Evolutionary conservation across 257 asterid genomes (phyloP).

Genomic region (Capsicum chinense): DNA sequence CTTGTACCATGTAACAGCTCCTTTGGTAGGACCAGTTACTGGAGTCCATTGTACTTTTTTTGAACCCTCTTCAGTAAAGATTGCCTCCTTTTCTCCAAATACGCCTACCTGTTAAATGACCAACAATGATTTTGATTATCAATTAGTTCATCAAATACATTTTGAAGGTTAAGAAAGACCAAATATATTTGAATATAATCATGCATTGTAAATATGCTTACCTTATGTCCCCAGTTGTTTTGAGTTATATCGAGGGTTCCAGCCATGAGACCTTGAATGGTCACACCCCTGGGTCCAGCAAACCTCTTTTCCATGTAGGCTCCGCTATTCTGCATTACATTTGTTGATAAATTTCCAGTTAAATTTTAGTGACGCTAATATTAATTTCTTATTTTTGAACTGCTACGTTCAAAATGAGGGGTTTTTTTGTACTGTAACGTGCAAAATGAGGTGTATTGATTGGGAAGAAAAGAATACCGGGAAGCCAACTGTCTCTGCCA

Average conservation of each 20-base stretch:
- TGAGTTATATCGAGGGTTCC: constrained; percentile 71
- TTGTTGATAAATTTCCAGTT: too few species aligned
- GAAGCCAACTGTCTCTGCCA: constrained; percentile 77
- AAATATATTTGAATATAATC: not conserved
- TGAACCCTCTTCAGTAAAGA: constrained; percentile 59
- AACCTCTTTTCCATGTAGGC: constrained; percentile 82
- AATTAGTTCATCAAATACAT: not conserved
- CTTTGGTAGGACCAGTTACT: constrained; percentile 23
- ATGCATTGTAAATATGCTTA: constrained; percentile 6
- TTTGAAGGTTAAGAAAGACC: not conserved
- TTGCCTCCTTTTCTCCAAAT: constrained; percentile 49
- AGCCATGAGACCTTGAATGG: constrained; percentile 69
- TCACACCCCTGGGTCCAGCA: constrained; percentile 67
- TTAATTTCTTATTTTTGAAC: not conserved
- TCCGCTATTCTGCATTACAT: constrained; percentile 63
- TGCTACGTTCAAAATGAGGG: not conserved
- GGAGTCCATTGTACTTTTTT: constrained; percentile 62
- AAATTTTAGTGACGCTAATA: not conserved
- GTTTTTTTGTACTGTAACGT: too few species aligned
- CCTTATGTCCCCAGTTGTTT: constrained; percentile 68
- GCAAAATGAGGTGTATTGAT: not conserved
- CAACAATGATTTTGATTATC: not conserved
- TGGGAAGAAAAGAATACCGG: constrained; percentile 49
- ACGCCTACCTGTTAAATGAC: constrained; percentile 48
- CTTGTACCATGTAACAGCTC: constrained; percentile 83